These are phyloP conservation scores for Pseudogymnoascus sp. DNA, from an alignment of 2,329 filamentous ascomycete genomes.

Conservation along the genomic window DNA sequence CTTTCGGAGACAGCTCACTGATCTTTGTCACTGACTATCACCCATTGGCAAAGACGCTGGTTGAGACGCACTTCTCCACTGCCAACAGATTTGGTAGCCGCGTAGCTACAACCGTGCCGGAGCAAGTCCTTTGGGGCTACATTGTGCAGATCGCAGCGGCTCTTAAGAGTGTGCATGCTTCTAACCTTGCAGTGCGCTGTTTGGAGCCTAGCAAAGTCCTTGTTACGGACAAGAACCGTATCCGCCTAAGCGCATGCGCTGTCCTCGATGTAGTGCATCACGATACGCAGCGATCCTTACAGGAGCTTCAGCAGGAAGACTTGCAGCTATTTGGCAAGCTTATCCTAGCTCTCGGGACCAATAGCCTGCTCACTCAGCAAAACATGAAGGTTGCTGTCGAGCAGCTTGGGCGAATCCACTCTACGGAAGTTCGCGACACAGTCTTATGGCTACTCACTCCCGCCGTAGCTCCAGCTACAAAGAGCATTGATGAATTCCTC, in stretches of 20 bases:
- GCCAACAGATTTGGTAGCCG: conserved; percentile 31
- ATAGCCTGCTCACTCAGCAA: conserved; percentile 44
- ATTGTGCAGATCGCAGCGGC: conserved; percentile 86
- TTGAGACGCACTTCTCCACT: conserved; percentile 63
- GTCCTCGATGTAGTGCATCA: conserved; percentile 84
- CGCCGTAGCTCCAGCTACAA: conserved; percentile 46
- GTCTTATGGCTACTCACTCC: conserved; percentile 74
- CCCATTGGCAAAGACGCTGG: conserved; percentile 80
- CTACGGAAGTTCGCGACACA: conserved; percentile 67
- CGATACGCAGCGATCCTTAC: conserved; percentile 57
- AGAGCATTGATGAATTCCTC: conserved; percentile 73
- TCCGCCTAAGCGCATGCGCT: conserved; percentile 80
- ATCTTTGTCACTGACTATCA: conserved; percentile 93
- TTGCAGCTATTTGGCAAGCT: conserved; percentile 75
- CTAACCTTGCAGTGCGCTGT: conserved; percentile 73
- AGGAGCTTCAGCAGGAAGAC: conserved; percentile 81
- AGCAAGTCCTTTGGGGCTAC: conserved; percentile 82
- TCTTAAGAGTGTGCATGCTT: conserved; percentile 74
- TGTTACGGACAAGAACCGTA: conserved; percentile 79
- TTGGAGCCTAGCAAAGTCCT: conserved; percentile 85
- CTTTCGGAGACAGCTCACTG: conserved; percentile 89
- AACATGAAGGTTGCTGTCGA: conserved; percentile 67
- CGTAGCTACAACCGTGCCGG: conserved; percentile 41
- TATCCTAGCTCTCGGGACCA: conserved; percentile 73
- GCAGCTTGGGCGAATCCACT: conserved; percentile 68